Evolutionary conservation across 1,284 basidiomycete genomes (phyloP), one percentile per base, ranked within the genome.

Genomic region (Moniliella sp.): DNA sequence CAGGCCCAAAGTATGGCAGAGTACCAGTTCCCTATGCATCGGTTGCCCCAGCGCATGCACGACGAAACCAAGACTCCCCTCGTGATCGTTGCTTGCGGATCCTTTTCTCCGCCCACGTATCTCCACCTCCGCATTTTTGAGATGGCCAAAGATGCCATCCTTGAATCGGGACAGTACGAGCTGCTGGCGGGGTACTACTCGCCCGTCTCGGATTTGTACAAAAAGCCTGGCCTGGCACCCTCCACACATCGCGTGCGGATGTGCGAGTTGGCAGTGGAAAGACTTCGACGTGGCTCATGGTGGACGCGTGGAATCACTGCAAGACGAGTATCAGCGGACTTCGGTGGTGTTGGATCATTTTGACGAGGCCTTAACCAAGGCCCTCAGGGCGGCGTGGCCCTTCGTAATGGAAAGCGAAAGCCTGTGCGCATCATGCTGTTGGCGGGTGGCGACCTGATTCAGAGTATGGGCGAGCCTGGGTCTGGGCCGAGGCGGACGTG

Each of bases 401-500:
- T 55, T 8, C 37, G 39, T 15, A 48, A 56, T 27, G 56, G 56
- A 5, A 34, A 40, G 11, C 36, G 50, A 11, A 37, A 41, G 21
- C 46, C 37, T 14, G 46, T 65, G 42, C 66, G 69, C 49, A 71
- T 94, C 46, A 86, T 97, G 78, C 73, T 99, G 15, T 72, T 99
- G 33, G 91, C 91, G 2, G 91, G 88, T 23, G 86, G 81, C 15
- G 88, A 99, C 62, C 68, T 99, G 48, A 97, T 97, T 58, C 76
- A 83, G 58, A 91, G 83, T 31, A 94, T 97, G 76, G 82, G 80
- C 46, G 83, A 94, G 64, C 83, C 83, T 11, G 91, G 91, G 84
- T 99, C 14, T 99, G 91, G 91, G 75, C 77, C 33, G 76, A 84
- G 50, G 70, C 73, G 37, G 91, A 99, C 69, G 79, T 86, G n/a